Evolutionary conservation across 192 early-diverging fungal genomes (phyloP).

Genomic region (Podila clonocystis): DNA sequence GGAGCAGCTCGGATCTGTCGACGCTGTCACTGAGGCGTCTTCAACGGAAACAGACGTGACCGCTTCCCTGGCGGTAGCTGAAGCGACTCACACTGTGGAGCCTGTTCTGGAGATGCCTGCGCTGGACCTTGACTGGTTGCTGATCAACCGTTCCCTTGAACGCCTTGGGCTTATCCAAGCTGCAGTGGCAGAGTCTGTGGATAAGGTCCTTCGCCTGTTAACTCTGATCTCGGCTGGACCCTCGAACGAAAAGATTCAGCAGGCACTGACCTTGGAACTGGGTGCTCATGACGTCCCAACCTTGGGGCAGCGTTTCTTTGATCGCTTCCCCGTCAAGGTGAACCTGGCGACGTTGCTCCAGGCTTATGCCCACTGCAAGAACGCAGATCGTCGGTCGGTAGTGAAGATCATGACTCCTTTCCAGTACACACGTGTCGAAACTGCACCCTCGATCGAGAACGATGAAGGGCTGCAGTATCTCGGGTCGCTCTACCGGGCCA

Average conservation of each 20-base stretch:
- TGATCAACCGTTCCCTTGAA: constrained; percentile 15
- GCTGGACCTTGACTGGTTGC: constrained; percentile 19
- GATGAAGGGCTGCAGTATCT: constrained; percentile 22
- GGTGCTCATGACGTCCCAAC: background rate
- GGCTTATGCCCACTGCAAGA: constrained; percentile 49
- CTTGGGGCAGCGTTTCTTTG: constrained; percentile 42
- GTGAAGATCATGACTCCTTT: constrained; percentile 44
- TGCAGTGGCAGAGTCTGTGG: constrained; percentile 8
- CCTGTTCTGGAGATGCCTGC: constrained; percentile 24
- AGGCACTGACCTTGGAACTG: constrained; percentile 1
- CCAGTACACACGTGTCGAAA: constrained; percentile 12
- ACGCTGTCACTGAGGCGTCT: background rate
- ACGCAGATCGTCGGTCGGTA: constrained; percentile 38
- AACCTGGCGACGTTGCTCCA: constrained; percentile 51
- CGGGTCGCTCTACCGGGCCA: constrained; percentile 24
- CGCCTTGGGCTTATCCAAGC: constrained; percentile 37
- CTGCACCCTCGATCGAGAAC: constrained; percentile 9
- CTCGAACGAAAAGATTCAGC: background rate
- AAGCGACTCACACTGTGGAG: background rate
- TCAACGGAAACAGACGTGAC: background rate
- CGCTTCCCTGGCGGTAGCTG: background rate
- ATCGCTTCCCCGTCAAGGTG: constrained; percentile 26
- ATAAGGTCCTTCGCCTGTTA: constrained; percentile 43
- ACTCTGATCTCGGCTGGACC: constrained; percentile 24
- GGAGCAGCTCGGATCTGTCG: background rate